Conservation (phyloP, 371 early-diverging fungal species). For the Coemansia sp. region DNA sequence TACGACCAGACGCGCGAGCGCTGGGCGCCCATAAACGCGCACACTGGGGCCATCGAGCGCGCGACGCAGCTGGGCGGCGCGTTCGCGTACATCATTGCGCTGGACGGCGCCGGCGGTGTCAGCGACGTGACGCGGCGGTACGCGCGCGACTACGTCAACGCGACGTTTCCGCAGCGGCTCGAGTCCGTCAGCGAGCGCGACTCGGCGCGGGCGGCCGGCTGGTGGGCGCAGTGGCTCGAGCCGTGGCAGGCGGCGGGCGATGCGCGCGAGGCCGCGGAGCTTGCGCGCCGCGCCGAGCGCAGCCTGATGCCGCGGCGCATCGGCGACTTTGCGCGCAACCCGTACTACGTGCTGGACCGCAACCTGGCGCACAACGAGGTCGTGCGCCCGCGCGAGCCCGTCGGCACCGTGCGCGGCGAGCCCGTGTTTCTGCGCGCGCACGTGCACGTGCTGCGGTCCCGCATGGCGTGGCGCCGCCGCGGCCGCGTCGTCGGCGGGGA, state of each 20-base stretch:
- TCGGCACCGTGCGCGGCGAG: slow-evolving; percentile 76
- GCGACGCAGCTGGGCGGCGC: slow-evolving; percentile 9
- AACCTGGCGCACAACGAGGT: slow-evolving; percentile 75
- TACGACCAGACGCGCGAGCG: slow-evolving; percentile 24
- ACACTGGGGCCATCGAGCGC: slow-evolving; percentile 28
- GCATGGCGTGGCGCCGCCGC: slow-evolving; percentile 66
- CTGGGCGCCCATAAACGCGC: slow-evolving; percentile 36
- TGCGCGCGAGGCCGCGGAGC: slow-evolving; percentile 55
- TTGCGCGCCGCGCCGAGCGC: slow-evolving; percentile 52
- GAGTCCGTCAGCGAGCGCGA: slow-evolving; percentile 15
- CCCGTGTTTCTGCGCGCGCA: slow-evolving; percentile 73
- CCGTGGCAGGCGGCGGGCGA: slow-evolving; percentile 11
- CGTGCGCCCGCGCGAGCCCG: slow-evolving; percentile 62
- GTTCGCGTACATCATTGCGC: slow-evolving; percentile 30
- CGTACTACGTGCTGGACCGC: slow-evolving; percentile 81
- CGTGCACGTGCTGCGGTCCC: slow-evolving; percentile 59
- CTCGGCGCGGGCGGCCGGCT: slow-evolving; percentile 7
- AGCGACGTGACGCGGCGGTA: slow-evolving; percentile 45
- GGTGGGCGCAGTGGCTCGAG: slow-evolving; percentile 38
- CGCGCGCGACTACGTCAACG: slow-evolving; percentile 26
- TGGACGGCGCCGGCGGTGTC: slow-evolving; percentile 11
- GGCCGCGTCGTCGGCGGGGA: slow-evolving; percentile 58
- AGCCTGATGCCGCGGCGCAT: slow-evolving; percentile 82
- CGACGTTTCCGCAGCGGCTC: slow-evolving; percentile 26
- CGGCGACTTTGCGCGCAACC: slow-evolving; percentile 75